phyloP scores from a whole-genome alignment of 352 stramenopile genomes.

The Saprolegnia parasitica region DNA sequence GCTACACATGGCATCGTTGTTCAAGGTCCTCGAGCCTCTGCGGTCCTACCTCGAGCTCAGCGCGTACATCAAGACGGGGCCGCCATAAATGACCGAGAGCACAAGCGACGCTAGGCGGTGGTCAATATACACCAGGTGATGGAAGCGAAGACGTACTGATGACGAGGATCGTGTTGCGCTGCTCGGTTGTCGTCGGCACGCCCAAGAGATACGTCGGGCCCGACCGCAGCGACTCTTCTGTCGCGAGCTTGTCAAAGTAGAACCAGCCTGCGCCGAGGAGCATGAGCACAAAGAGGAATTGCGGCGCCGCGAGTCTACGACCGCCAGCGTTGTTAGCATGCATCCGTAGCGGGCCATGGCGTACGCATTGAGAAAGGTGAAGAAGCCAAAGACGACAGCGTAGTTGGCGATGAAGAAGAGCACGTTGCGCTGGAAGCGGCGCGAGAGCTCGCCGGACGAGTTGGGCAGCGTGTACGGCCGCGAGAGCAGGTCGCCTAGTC shows the following conservation, averaged over 20 bases:
- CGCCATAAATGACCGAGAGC: conserved; percentile 21
- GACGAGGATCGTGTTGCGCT: conserved; percentile 20
- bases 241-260: conserved; percentile 23
- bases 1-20: neutral
- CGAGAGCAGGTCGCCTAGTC: conserved; percentile 8
- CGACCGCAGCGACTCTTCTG: neutral
- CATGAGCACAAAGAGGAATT: conserved; percentile 26
- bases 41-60: conserved; percentile 7
- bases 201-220: conserved; percentile 14
- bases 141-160: neutral
- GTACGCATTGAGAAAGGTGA: conserved; percentile 24
- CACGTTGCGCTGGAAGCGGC: conserved; percentile 25
- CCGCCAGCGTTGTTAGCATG: neutral
- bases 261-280: conserved; percentile 19
- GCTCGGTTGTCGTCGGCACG: conserved; percentile 19
- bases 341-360: neutral
- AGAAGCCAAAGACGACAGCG: conserved; percentile 17
- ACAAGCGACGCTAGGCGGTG: conserved; percentile 3
- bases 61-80: conserved; percentile 21
- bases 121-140: neutral
- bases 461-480: conserved; percentile 18
- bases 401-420: conserved; percentile 28
- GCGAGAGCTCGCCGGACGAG: conserved; percentile 13
- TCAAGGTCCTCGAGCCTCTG: neutral
- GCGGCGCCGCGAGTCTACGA: conserved; percentile 5